Conservation (phyloP, 371 early-diverging fungal species). For the Actinomucor elegans region DNA sequence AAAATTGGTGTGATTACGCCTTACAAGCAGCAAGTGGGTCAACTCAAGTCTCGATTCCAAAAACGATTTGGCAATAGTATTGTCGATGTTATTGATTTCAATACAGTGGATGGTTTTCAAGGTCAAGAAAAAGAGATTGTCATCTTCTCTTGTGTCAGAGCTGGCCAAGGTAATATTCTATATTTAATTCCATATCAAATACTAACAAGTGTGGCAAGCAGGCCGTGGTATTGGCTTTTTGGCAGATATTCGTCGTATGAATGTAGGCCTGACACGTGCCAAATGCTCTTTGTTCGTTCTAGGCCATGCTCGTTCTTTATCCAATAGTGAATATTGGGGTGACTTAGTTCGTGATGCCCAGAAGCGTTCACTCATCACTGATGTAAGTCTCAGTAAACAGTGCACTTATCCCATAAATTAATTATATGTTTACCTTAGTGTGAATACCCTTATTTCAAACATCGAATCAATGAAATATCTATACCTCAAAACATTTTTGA, state of each 20-base stretch:
- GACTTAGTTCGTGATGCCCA: slow-evolving; percentile 61
- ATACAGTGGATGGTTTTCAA: slow-evolving; percentile 98
- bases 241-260: slow-evolving; percentile 87
- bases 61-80: slow-evolving; percentile 62
- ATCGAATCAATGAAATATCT: background rate
- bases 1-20: slow-evolving; percentile 91
- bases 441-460: slow-evolving; percentile 22
- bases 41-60: slow-evolving; percentile 67
- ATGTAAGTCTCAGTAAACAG: slow-evolving; percentile 36
- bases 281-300: slow-evolving; percentile 87
- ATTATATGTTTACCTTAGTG: slow-evolving; percentile 14
- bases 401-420: background rate
- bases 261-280: slow-evolving; percentile 95
- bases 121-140: slow-evolving; percentile 98
- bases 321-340: slow-evolving; percentile 68
- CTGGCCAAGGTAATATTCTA: slow-evolving; percentile 62
- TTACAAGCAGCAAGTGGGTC: slow-evolving; percentile 85
- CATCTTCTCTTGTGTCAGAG: slow-evolving; percentile 94
- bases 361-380: slow-evolving; percentile 41
- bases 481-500: slow-evolving; percentile 22
- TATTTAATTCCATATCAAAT: background rate
- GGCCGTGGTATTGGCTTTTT: slow-evolving; percentile 88
- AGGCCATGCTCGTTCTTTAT: slow-evolving; percentile 72
- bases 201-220: background rate
- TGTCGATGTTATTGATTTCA: slow-evolving; percentile 83